Base-by-base conservation (phyloP, 768 basidiomycete species). In the Rossbeevera mucosa region DNA sequence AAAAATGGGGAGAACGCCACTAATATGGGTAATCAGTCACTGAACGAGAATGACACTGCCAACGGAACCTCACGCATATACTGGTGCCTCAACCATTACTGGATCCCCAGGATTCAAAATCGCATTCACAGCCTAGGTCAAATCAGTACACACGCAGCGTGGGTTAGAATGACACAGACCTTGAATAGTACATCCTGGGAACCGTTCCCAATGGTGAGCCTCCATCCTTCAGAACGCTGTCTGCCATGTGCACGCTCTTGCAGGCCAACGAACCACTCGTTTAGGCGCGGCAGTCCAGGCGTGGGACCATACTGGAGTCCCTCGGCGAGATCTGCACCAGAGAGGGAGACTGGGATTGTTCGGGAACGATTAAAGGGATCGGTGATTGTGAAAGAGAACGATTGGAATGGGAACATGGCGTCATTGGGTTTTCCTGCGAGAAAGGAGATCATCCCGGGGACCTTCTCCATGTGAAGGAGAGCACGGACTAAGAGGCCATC, bases 371-470 rank as follows among this genome's bases (percentile, higher is more conserved):
- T 70, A 21, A 64, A 67, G 3, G 80, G 80, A 11, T 81, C 79
- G 18, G 76, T 72, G 4, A 82, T 76, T 2, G 75, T 80, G 67
- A 90, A 82, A 50, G 79, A 83, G 59, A 98, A 73, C 0, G 86
- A 83, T 2, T 84, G 83, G 72, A 98, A 90, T 1, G 95, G 95
- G 73, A 97, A 98, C 18, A 91, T 88, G n/a, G 77, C 74, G 7
- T 85, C 78, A 63, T 95, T 94, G 6, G 95, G 95, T 68, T 94
- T 93, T 24, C 95, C 95, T 0, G 93, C 94, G 7, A 94, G 80
- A 28, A 94, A 67, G 3, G 87, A 90, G 50, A 94, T 83, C 31
- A 91, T 65, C 0, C 89, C 89, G 0, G 93, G 91, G 0, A 73
- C 78, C 20, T 77, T 76, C 69, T 97, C 95, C 24, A 94, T 76